Evolutionary conservation across 2,329 filamentous ascomycete genomes (phyloP), one percentile per base, ranked within the genome.

Genomic region (Xylariales sp.): DNA sequence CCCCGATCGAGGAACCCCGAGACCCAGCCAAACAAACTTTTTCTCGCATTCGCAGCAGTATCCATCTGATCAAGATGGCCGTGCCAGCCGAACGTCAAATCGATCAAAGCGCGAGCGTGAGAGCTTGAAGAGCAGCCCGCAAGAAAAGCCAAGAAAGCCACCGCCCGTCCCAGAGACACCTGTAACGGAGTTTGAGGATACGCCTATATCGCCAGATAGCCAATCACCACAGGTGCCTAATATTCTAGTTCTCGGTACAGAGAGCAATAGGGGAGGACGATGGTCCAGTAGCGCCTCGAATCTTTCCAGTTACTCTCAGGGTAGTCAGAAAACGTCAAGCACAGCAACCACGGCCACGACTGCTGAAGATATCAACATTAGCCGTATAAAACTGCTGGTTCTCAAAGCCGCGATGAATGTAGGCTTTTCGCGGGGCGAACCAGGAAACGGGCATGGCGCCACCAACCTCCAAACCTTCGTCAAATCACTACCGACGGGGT

Each of bases 131-230:
- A 69, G 68, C 34, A 47, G 67, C 8, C 52, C 60, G 15, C 66
- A 77, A 42, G 67, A 81, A 50, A 67, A 66, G 56, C 57, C 69
- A 49, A 66, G 67, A 38, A 73, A 69, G 38, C 59, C 62, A 14
- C 63, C 60, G 3, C 63, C 66, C 2, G 74, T 82, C 5, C 90
- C 90, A 1, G 91, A 97, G 63, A 97, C 90, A 0, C 90, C 90
- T 0, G 91, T 91, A 1, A 97, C 90, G 5, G 89, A 96, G 49
- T 96, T 96, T 51, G 91, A 96, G 59, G 90, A 97, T 55, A 88
- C 85, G 0, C 83, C 87, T 4, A 78, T 88, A 29, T 94, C 89
- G 0, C 85, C 85, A 0, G 87, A 91, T 40, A 86, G 86, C 47
- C 78, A 83, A 30, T 83, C 77, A 6, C 78, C 83, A 1, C 82